Base-by-base conservation (phyloP, 495 filamentous ascomycete genomes). In the Hyaloscypha finlandica region DNA sequence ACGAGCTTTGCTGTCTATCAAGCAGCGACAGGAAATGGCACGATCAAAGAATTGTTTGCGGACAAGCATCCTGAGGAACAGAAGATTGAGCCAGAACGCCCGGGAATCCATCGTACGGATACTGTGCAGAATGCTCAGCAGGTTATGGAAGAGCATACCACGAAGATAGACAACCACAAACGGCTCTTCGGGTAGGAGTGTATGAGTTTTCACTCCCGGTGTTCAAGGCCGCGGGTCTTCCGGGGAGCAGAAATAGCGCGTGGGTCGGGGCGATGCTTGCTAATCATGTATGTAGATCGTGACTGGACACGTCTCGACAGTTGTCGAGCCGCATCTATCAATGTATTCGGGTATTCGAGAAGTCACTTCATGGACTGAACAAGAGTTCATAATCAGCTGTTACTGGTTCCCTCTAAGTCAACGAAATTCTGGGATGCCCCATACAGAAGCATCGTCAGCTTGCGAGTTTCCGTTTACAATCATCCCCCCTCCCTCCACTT, bases 91-190 rank as follows among this genome's bases (percentile, higher is more conserved):
- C 52, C 52, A 19, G 53, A 59, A 12, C 48, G 45, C 52, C 55
- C 60, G 6, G 60, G 32, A 45, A 61, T 69, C 42, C 59, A 67
- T 52, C 67, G 67, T 19, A 48, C 52, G 3, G 68, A 74, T 55
- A 71, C 73, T 8, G 64, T 78, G 14, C 68, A 76, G 65, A 63
- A 74, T 68, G 79, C 79, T 14, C 74, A 74, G 59, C 55, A 75
- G 60, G 68, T 81, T 51, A 81, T 81, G 77, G 74, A 77, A 30
- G 75, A 79, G 53, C 53, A 81, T 58, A 81, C 78, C 6, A 81
- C 77, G 39, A 77, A 79, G 67, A 58, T 81, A 16, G 77, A 79
- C 64, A 75, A 68, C 48, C 78, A 78, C 58, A 66, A 70, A 19
- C 51, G 32, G 9, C 58, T 58, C 16, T 61, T 69, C 31, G 42